Conservation (phyloP, 768 basidiomycete genomes). For the Scleroderma citrinum region DNA sequence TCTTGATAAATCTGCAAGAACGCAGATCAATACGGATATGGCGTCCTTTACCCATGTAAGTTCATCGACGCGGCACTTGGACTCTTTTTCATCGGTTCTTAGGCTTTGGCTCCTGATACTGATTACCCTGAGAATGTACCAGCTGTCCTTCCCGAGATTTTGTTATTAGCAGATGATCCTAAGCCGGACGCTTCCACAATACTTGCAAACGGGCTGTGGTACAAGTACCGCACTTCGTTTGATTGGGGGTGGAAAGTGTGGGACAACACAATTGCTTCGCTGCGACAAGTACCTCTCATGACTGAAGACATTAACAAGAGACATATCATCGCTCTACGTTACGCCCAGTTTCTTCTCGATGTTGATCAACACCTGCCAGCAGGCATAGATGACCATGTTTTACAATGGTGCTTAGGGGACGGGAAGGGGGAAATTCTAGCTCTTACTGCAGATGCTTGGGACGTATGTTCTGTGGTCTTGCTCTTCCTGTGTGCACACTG, state of each 20-base stretch:
- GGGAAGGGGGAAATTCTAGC: constrained; percentile 59
- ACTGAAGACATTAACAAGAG: constrained; percentile 41
- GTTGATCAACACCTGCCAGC: constrained; percentile 72
- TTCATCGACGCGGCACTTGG: not conserved
- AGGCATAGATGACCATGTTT: constrained; percentile 65
- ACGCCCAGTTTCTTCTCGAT: constrained; percentile 64
- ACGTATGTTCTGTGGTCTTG: constrained; percentile 54
- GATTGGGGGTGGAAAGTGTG: constrained; percentile 83
- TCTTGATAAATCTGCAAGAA: constrained; percentile 48
- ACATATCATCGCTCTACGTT: constrained; percentile 53
- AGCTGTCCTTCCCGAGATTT: constrained; percentile 51
- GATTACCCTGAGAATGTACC: constrained; percentile 32
- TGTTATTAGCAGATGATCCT: constrained; percentile 55
- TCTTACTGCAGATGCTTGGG: constrained; percentile 61
- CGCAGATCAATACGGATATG: constrained; percentile 57
- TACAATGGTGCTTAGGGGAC: constrained; percentile 65
- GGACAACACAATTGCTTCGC: constrained; percentile 73
- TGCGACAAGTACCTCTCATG: constrained; percentile 63
- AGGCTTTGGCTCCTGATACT: constrained; percentile 39
- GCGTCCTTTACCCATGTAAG: constrained; percentile 56
- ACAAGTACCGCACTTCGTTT: constrained; percentile 65
- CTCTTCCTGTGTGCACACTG: constrained; percentile 61
- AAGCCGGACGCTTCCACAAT: constrained; percentile 57
- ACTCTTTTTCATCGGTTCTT: not conserved
- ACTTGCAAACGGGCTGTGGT: constrained; percentile 76